phyloP scores from a whole-genome alignment of 2,329 filamentous ascomycete genomes.

The Alternaria sp. region DNA sequence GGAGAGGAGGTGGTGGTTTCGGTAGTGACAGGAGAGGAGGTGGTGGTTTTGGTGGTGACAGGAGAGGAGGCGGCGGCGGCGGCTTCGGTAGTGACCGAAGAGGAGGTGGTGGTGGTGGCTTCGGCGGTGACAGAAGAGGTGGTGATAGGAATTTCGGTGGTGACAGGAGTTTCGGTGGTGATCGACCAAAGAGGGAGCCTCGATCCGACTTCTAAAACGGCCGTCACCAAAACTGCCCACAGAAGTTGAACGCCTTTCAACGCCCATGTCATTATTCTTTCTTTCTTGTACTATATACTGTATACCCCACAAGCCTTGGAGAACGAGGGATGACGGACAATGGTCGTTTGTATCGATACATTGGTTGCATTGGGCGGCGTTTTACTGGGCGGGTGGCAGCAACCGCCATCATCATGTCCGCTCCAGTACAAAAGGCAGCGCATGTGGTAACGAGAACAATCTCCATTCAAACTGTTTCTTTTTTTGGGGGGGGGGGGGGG shows the following conservation, averaged over 20 bases:
- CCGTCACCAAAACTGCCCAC: neutral
- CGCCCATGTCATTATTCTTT: neutral
- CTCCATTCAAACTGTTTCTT: neutral
- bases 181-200: constrained; percentile 25
- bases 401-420: neutral
- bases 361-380: constrained; percentile 21
- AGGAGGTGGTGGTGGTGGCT: constrained; percentile 21
- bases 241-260: neutral
- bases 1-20: constrained; percentile 28
- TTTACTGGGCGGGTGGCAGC: neutral
- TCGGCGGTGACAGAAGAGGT: constrained; percentile 24
- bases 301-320: constrained; percentile 21
- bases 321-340: constrained; percentile 1
- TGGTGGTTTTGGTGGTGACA: constrained; percentile 14
- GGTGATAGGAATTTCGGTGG: constrained; percentile 25
- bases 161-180: constrained; percentile 20
- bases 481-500: too few relatives aligned
- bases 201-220: constrained; percentile 16
- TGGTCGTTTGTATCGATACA: constrained; percentile 24
- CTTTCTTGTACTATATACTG: constrained; percentile 29
- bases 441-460: neutral
- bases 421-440: neutral
- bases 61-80: constrained; percentile 5
- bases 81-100: constrained; percentile 20
- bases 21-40: constrained; percentile 22